Conservation (phyloP, 2,329 filamentous ascomycete genomes). For the Fusarium sp. region DNA sequence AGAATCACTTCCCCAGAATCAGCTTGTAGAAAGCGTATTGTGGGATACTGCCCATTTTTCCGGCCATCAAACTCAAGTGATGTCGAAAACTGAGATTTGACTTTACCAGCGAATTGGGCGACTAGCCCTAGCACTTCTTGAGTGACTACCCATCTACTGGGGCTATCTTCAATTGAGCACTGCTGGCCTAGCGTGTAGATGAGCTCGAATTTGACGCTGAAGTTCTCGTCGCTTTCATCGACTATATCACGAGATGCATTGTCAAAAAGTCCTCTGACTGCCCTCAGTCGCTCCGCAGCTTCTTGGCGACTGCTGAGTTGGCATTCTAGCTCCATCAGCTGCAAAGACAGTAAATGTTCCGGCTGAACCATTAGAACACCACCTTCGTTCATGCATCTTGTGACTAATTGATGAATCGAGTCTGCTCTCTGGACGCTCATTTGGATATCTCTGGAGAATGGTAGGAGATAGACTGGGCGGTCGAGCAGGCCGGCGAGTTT, state of each 20-base stretch:
- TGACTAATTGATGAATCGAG: not conserved
- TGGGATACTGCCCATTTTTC: constrained; percentile 59
- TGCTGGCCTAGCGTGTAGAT: constrained; percentile 73
- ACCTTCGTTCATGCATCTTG: constrained; percentile 46
- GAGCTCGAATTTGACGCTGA: constrained; percentile 71
- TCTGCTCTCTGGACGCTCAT: constrained; percentile 41
- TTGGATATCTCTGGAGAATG: constrained; percentile 67
- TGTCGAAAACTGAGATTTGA: constrained; percentile 51
- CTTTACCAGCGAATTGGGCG: constrained; percentile 43
- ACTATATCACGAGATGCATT: constrained; percentile 64
- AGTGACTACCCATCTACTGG: constrained; percentile 68
- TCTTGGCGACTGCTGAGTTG: not conserved
- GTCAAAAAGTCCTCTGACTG: not conserved
- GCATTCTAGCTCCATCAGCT: constrained; percentile 70
- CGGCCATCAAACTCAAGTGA: constrained; percentile 59
- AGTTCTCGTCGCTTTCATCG: constrained; percentile 75
- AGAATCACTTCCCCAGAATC: constrained; percentile 52
- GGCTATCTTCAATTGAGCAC: constrained; percentile 63
- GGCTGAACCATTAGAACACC: constrained; percentile 73
- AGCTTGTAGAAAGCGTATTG: constrained; percentile 61
- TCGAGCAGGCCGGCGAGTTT: constrained; percentile 66
- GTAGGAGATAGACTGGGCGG: constrained; percentile 68
- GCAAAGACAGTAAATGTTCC: constrained; percentile 73
- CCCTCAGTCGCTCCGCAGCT: not conserved
- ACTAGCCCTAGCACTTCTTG: constrained; percentile 66